Evolutionary conservation across 371 early-diverging fungal genomes (phyloP), one percentile per base, ranked within the genome.

Genomic region (Lichtheimia hyalospora): DNA sequence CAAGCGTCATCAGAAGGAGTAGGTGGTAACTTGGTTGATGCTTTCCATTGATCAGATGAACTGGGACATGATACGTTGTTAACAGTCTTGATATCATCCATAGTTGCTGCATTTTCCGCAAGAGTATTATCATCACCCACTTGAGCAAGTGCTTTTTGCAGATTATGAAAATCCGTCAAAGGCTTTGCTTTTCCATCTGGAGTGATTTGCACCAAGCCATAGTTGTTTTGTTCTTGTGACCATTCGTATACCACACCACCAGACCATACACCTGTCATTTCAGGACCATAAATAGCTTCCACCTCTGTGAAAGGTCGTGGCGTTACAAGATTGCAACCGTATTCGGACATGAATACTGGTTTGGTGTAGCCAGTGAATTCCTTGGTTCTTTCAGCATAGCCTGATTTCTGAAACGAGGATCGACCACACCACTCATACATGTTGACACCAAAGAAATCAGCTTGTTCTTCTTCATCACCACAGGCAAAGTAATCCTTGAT

Each of bases 201-300:
- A 18, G n/a, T 21, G 51, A 87, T 75, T 62, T 85, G 73, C 49
- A 91, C 91, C 13, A 93, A 63, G 3, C 92, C 92, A 68, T 91
- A 93, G 57, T 85, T 68, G 71, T 92, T 93, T 64, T 75, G 83
- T 58, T 93, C 92, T 56, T 93, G 84, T 5, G 85, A 78, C 84
- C 86, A 93, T 69, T 91, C 92, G 67, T 92, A 93, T 42, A 89
- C 84, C 28, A 93, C 82, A 28, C 91, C 92, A 21, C 92, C 92
- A 2, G 90, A 90, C 77, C 88, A 89, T 0, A 73, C 71, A 44
- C 60, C 58, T 7, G 73, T 75, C 93, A 92, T 91, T 24, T 87
- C 83, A 0, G 83, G 61, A 5, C 90, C 88, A 60, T 86, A 89
- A 39, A 92, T 73, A 16, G 90, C 78, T 27, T 71, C 74, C 1